Conservation (phyloP, 108 stramenopile genomes). For the Pseudonitzschia delicatissima region DNA sequence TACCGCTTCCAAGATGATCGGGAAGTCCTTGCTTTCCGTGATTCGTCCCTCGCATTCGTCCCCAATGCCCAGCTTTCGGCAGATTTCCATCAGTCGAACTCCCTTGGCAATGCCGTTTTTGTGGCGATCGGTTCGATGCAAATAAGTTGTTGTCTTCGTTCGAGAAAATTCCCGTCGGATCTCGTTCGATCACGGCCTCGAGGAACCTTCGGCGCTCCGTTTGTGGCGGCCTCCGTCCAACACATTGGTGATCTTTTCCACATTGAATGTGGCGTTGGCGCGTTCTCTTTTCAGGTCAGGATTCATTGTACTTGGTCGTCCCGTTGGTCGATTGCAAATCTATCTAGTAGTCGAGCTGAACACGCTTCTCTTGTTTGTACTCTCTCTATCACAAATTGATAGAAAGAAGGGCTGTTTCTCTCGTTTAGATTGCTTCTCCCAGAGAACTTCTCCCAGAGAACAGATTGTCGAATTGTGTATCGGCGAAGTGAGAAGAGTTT, state of each 20-base stretch:
- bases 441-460: too few relatives aligned
- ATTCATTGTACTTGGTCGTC: too few relatives aligned
- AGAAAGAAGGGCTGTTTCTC: too few relatives aligned
- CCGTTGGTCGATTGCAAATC: too few relatives aligned
- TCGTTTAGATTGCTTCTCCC: too few relatives aligned
- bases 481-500: too few relatives aligned
- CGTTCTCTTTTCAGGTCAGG: constrained; percentile 68
- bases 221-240: constrained; percentile 54
- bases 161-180: constrained; percentile 63
- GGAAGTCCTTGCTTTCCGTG: constrained; percentile 51
- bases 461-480: too few relatives aligned
- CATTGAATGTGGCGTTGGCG: constrained; percentile 48
- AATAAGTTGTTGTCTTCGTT: constrained; percentile 75
- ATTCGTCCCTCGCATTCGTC: constrained; percentile 58
- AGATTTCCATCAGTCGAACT: constrained; percentile 75
- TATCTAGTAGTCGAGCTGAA: too few relatives aligned
- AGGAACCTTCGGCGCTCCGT: constrained; percentile 62
- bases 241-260: constrained; percentile 65
- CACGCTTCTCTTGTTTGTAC: too few relatives aligned
- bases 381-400: too few relatives aligned
- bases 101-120: constrained; percentile 76
- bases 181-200: constrained; percentile 58
- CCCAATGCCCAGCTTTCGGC: constrained; percentile 72
- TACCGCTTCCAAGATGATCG: constrained; percentile 50
- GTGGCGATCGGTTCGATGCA: constrained; percentile 83